Evolutionary conservation across 306 rosid species (phyloP).

Genomic region (Clitoria ternatea): DNA sequence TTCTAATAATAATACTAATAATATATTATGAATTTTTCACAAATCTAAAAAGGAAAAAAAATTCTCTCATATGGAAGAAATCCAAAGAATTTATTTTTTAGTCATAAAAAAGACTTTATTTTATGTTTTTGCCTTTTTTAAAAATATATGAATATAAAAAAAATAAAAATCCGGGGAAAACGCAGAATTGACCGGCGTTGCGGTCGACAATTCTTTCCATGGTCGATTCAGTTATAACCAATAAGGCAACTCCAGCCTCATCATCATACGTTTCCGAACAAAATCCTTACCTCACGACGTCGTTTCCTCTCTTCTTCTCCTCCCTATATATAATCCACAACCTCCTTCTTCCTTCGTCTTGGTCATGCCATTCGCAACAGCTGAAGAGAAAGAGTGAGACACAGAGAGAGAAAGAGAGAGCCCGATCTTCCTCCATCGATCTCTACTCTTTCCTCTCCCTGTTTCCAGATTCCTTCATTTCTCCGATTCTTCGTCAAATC

Average conservation of each 20-base stretch:
- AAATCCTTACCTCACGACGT: constrained; percentile 5
- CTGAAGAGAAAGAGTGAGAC: not conserved
- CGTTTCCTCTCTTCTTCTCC: not conserved
- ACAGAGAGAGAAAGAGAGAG: constrained; percentile 10
- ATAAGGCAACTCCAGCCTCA: constrained; percentile 3
- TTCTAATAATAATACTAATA: too few relatives aligned
- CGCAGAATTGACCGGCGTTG: constrained; percentile 29
- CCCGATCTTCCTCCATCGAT: constrained; percentile 22
- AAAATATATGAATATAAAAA: too few relatives aligned
- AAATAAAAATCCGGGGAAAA: constrained; percentile 18
- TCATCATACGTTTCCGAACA: not conserved
- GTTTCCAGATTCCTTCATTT: constrained; percentile 12
- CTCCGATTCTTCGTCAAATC: not conserved
- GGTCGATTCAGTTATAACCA: not conserved
- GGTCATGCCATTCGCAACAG: not conserved
- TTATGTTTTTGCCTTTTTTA: too few relatives aligned
- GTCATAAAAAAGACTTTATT: too few relatives aligned
- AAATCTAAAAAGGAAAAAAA: too few relatives aligned
- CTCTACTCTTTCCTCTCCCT: constrained; percentile 25
- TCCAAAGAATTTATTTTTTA: too few relatives aligned
- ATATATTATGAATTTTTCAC: too few relatives aligned
- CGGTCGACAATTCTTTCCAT: not conserved
- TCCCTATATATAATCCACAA: not conserved
- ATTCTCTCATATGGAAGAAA: too few relatives aligned
- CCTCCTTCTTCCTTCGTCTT: not conserved